Conservation (phyloP, 352 stramenopile genomes). For the Pythium grandisporangium region DNA sequence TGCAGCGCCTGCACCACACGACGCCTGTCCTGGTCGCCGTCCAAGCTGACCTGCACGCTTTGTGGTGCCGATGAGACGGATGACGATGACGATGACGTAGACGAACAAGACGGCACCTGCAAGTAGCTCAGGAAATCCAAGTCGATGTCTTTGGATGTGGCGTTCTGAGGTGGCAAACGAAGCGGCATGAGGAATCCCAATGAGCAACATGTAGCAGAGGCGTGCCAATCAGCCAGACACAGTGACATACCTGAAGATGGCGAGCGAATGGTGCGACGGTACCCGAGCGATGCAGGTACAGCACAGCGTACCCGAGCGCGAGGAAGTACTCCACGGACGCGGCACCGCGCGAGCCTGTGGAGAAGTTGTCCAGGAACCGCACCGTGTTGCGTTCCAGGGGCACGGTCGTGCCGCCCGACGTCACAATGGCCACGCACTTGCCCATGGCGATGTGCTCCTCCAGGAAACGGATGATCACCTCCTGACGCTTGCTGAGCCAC, state of each 20-base stretch:
- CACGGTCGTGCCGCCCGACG: constrained; percentile 93
- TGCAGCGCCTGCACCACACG: constrained; percentile 40
- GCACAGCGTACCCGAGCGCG: constrained; percentile 90
- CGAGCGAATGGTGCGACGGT: constrained; percentile 80
- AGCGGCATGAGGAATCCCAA: too few species aligned
- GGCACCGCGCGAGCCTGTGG: constrained; percentile 87
- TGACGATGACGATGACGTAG: too few species aligned
- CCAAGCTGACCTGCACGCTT: constrained; percentile 12
- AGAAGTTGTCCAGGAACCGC: constrained; percentile 98
- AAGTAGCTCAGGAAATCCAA: background rate
- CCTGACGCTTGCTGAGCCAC: constrained; percentile 18
- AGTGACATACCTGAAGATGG: constrained; percentile 37
- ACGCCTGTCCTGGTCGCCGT: constrained; percentile 14
- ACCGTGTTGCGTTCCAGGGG: constrained; percentile 94
- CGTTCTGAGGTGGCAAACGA: constrained; percentile 10
- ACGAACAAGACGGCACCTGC: too few species aligned
- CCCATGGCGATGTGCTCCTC: constrained; percentile 51
- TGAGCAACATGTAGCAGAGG: too few species aligned
- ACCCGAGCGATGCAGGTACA: constrained; percentile 92
- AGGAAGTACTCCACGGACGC: constrained; percentile 71
- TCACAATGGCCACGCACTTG: constrained; percentile 90
- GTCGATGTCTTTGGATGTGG: constrained; percentile 16
- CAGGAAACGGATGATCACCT: constrained; percentile 50
- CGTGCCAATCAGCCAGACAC: too few species aligned
- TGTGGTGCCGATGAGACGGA: too few species aligned